Conservation (phyloP, 371 early-diverging fungal genomes). For the Mortierella sp. region DNA sequence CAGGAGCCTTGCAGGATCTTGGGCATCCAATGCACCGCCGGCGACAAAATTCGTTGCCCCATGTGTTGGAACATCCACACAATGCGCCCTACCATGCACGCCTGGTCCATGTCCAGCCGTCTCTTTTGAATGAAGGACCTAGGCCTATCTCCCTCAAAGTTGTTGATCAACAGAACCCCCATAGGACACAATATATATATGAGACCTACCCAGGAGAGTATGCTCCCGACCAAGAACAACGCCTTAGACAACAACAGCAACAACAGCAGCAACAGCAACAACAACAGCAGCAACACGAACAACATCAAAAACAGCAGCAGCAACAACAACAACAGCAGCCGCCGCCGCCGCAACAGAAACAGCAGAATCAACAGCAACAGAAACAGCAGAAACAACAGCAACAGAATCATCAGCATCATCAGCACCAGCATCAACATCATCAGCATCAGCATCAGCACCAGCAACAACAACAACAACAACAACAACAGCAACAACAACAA, state of each 20-base stretch:
- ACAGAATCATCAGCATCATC: neutral
- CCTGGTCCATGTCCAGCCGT: neutral
- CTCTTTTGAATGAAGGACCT: neutral
- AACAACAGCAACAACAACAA: constrained; percentile 9
- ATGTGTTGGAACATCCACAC: constrained; percentile 16
- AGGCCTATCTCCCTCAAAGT: neutral
- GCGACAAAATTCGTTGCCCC: constrained; percentile 39
- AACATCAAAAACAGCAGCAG: neutral
- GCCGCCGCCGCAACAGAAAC: constrained; percentile 7
- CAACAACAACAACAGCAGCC: neutral
- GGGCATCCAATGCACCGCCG: constrained; percentile 14
- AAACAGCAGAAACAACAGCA: constrained; percentile 13
- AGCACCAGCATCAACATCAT: constrained; percentile 5
- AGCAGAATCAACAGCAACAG: constrained; percentile 8
- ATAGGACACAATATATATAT: constrained; percentile 1
- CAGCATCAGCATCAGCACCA: constrained; percentile 9
- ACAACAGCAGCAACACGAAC: neutral
- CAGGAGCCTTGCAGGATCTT: constrained; percentile 12
- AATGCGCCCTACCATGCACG: constrained; percentile 1
- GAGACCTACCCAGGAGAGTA: neutral
- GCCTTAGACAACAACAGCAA: neutral
- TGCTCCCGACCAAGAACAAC: constrained; percentile 9
- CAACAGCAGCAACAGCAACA: constrained; percentile 8
- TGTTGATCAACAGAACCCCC: neutral
- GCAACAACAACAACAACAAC: constrained; percentile 14